phyloP scores from a whole-genome alignment of 345 rosid genomes.

The Jatropha curcas region DNA sequence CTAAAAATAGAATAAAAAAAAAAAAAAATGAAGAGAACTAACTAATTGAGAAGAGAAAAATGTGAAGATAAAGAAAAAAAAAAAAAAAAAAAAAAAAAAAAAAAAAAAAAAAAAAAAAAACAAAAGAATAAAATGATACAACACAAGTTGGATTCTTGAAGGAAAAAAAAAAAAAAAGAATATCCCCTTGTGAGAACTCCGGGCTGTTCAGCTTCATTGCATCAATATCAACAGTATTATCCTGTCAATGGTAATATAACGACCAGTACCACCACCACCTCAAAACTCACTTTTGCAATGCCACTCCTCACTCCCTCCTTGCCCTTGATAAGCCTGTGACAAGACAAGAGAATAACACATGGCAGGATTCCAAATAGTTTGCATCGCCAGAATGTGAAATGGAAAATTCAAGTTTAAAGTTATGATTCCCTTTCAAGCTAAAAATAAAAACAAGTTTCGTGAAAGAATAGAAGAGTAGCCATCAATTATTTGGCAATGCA shows the following conservation, averaged over 20 bases:
- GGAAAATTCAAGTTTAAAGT: constrained; percentile 10
- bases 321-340: neutral
- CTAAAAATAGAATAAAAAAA: too few species aligned
- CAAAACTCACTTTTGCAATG: neutral
- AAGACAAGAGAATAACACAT: neutral
- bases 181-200: neutral
- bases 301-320: neutral
- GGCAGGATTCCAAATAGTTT: neutral
- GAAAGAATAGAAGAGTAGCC: constrained; percentile 42
- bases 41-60: too few species aligned
- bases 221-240: neutral
- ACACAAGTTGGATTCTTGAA: neutral
- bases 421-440: constrained; percentile 25
- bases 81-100: neutral
- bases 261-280: neutral
- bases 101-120: too few species aligned
- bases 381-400: neutral
- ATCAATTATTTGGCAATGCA: constrained; percentile 45
- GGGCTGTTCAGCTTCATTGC: neutral
- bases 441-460: constrained; percentile 21
- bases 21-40: too few species aligned
- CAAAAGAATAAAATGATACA: neutral
- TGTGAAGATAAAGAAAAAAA: too few species aligned
- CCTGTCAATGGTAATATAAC: neutral
- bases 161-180: neutral